phyloP scores from a whole-genome alignment of 164 flowering plant species.

The Macadamia integrifolia region DNA sequence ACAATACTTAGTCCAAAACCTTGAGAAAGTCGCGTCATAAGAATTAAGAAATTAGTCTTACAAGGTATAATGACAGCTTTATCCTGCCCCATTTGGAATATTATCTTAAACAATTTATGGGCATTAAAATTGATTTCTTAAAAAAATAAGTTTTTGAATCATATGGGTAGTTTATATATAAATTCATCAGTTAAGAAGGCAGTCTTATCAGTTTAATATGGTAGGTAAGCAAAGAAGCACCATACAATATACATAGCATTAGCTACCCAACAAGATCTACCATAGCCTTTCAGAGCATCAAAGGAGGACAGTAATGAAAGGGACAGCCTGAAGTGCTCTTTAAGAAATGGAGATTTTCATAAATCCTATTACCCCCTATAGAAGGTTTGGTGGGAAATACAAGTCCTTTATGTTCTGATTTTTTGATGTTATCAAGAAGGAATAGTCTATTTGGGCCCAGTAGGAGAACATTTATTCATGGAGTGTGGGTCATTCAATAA shows the following conservation, averaged over 20 bases:
- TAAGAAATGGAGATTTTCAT: not conserved
- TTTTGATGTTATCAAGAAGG: too few relatives aligned
- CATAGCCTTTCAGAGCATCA: slow-evolving; percentile 6
- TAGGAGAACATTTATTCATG: too few relatives aligned
- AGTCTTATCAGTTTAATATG: not conserved
- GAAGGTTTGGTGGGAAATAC: too few relatives aligned
- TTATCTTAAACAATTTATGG: not conserved
- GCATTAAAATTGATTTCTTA: not conserved
- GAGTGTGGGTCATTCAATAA: too few relatives aligned
- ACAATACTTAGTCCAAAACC: not conserved
- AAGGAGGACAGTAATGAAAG: not conserved
- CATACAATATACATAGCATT: not conserved
- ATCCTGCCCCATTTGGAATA: not conserved
- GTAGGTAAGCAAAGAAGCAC: not conserved
- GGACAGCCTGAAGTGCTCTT: not conserved
- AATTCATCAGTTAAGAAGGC: not conserved
- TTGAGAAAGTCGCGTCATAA: not conserved
- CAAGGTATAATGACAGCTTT: not conserved
- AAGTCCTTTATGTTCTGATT: too few relatives aligned
- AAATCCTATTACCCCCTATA: too few relatives aligned
- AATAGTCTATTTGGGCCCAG: too few relatives aligned
- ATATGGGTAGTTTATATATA: too few relatives aligned
- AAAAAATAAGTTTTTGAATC: not conserved
- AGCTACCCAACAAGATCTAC: not conserved
- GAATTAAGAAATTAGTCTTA: not conserved